Base-by-base conservation (phyloP, 2,329 filamentous ascomycete genomes). In the Diaporthe sp. region DNA sequence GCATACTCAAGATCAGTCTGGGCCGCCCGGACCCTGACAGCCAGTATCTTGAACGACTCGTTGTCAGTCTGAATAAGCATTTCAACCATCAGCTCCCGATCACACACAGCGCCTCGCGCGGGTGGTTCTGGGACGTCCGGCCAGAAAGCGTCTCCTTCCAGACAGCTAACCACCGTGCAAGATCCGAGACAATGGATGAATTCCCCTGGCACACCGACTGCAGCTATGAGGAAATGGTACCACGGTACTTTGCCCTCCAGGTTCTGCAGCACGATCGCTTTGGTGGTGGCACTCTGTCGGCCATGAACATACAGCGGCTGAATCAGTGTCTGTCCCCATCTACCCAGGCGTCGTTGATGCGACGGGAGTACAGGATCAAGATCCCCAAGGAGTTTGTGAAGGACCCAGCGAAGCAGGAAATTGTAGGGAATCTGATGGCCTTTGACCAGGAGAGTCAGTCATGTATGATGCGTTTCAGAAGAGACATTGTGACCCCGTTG, bases 131-230 rank as follows among this genome's bases (percentile, higher is more conserved):
- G 51, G 51, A 55, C 13, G 51, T 55, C 8, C 51, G 51, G 15
- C 51, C 51, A 17, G 51, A 25, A 25, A 25, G 25, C 51, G n/a
- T 55, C 51, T 25, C 51, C 51, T 49, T 49, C 46, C 46, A 49
- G 46, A 49, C 46, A n/a, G 46, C 46, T 49, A 49, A 49, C 22
- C 46, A 49, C 46, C 46, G 46, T n/a, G 46, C 46, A n/a, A 49
- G 46, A 55, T 55, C 51, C 12, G 51, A 55, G 13, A 55, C 51
- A 55, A 55, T 55, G 51, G 51, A 25, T 25, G 51, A 55, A 17
- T 55, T 55, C 51, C 51, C 51, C 51, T 55, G 51, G 51, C 51
- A 55, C 25, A 55, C 51, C n/a, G 51, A 55, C 51, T 55, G 51
- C 25, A 55, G 51, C 51, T 55, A 55, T 55, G 51, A 55, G 6